Percentiles rank a stretch among this genome's conserved stretches.
Evolutionary conservation across 2,329 filamentous ascomycete species (phyloP).

Genomic region (Xylaria sp.): DNA sequence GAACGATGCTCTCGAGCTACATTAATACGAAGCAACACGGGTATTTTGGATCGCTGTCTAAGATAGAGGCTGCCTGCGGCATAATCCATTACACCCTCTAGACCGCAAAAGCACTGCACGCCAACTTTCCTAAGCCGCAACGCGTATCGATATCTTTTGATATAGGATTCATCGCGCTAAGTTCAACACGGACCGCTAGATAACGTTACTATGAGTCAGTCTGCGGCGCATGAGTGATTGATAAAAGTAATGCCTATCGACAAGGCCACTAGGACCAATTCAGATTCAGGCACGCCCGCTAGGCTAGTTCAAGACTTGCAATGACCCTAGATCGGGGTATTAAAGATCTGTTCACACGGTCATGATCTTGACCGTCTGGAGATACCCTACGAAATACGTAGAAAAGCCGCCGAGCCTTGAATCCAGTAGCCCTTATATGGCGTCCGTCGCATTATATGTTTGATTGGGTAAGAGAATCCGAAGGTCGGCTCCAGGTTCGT

Average conservation of each 20-base stretch:
- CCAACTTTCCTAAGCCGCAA: too few relatives aligned
- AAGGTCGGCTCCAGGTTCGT: conserved; percentile 57
- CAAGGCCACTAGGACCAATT: not conserved
- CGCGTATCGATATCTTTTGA: not conserved
- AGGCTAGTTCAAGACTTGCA: not conserved
- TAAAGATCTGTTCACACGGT: not conserved
- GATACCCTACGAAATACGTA: not conserved
- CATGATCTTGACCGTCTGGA: not conserved
- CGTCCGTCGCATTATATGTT: conserved; percentile 10
- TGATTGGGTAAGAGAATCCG: conserved; percentile 51
- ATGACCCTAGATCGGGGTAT: not conserved
- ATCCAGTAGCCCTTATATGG: not conserved
- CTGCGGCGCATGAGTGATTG: not conserved
- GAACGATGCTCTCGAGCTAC: not conserved
- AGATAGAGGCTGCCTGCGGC: not conserved
- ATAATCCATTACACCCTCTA: not conserved
- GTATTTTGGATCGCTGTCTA: not conserved
- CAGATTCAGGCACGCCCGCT: not conserved
- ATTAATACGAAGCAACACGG: not conserved
- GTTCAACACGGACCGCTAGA: not conserved
- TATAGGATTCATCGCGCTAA: not conserved
- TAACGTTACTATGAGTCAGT: not conserved
- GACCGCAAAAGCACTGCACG: not conserved
- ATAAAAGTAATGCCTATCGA: not conserved
- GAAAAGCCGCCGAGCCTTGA: not conserved